These are phyloP conservation scores for Blastobotrys persicus DNA, from an alignment of 1,139 yeast species.

Conservation along the genomic window DNA sequence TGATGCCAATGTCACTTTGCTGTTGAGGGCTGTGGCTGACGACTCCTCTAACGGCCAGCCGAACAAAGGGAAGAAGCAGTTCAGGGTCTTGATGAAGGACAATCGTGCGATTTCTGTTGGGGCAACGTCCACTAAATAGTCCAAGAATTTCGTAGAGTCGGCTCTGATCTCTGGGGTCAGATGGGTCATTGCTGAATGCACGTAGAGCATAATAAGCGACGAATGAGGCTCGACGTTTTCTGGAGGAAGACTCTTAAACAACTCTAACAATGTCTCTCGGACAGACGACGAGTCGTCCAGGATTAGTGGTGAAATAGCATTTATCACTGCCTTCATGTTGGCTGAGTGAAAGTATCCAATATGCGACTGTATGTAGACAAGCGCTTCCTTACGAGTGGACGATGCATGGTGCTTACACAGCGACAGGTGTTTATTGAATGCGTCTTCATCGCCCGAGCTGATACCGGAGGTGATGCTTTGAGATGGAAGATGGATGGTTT, in stretches of 20 bases:
- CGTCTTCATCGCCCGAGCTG: slow-evolving; percentile 18
- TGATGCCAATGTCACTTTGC: slow-evolving; percentile 21
- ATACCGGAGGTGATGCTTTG: slow-evolving; percentile 29
- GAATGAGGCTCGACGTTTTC: slow-evolving; percentile 67
- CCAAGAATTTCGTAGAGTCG: slow-evolving; percentile 64
- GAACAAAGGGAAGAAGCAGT: slow-evolving; percentile 40
- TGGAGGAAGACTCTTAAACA: slow-evolving; percentile 44
- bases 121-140: slow-evolving; percentile 46
- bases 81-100: slow-evolving; percentile 38
- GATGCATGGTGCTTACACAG: slow-evolving; percentile 77
- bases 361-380: slow-evolving; percentile 38
- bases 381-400: slow-evolving; percentile 70
- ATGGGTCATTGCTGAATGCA: slow-evolving; percentile 96
- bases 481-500: slow-evolving; percentile 38
- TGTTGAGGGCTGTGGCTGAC: slow-evolving; percentile 12
- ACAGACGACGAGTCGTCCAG: slow-evolving; percentile 66
- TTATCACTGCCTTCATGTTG: slow-evolving; percentile 56
- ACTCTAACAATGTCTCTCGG: slow-evolving; percentile 54
- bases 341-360: slow-evolving; percentile 12
- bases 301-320: slow-evolving; percentile 53
- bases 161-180: slow-evolving; percentile 70
- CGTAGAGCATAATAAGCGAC: slow-evolving; percentile 62
- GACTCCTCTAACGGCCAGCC: slow-evolving; percentile 38
- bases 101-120: slow-evolving; percentile 34
- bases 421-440: slow-evolving; percentile 48